Base-by-base conservation (phyloP, 2,329 filamentous ascomycete species). In the Hypoxylon rubiginosum region DNA sequence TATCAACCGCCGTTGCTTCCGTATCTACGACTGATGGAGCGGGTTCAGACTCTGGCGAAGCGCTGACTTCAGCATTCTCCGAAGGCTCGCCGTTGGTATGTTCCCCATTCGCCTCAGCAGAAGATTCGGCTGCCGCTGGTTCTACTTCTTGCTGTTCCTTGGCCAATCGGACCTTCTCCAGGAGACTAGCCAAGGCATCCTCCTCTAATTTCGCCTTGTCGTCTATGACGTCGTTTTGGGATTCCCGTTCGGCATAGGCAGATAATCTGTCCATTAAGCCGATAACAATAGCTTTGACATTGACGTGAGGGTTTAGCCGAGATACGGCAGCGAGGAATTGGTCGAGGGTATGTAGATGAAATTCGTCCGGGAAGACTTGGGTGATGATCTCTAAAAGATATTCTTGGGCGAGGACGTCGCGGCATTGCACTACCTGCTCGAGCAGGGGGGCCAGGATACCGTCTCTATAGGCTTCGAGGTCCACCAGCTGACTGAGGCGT, bases 381-480 rank as follows among this genome's bases (percentile, higher is more conserved):
- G 95, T 99, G 71, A 99, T 97, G 68, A 99, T 96, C 85, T 99
- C 96, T 53, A 99, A 84, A 11, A 99, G 87, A 81, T 99, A 99
- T 79, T 99, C 96, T 78, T 99, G 96, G 34, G 96, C 96, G 68
- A 99, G 83, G 13, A 99, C 94, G 83, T 99, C 96, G 67, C 96
- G 91, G 77, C 96, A 99, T 78, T 99, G 96, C 11, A 99, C 96
- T 61, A 99, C 95, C 81, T 99, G 96, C 79, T 99, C 96, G 71
- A 99, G 81, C 58, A 99, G 83, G 7, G 96, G 95, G 46, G 90
- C 92, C 58, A 99, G 82, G 66, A 99, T 98, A 30, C 91, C 89
- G 56, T 91, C 91, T 81, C 97, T 97, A 85, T 99, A 99, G 26
- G 93, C 91, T 68, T 97, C 94, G 64, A 99, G 83, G 77, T 99